Conservation (phyloP, 2,329 filamentous ascomycete genomes). For the Alternaria arbusti region DNA sequence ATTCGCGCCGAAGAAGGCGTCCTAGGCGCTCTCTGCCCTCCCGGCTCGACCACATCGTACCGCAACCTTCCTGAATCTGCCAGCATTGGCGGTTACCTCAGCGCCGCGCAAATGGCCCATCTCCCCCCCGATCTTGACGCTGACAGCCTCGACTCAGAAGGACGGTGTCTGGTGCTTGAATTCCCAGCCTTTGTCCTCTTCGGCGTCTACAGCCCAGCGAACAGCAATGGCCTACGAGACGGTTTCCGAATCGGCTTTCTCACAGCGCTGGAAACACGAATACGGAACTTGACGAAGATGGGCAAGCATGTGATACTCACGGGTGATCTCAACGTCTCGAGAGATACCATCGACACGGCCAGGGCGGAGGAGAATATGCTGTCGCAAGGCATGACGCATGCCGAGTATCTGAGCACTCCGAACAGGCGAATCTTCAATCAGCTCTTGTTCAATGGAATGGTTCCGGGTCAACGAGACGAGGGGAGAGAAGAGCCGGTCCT, state of each 20-base stretch:
- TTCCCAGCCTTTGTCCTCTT: conserved; percentile 95
- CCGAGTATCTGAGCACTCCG: conserved; percentile 75
- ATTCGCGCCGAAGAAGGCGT: conserved; percentile 95
- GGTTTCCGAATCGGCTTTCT: conserved; percentile 84
- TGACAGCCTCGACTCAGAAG: conserved; percentile 81
- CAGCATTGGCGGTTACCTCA: conserved; percentile 89
- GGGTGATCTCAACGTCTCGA: conserved; percentile 85
- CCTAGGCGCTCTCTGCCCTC: conserved; percentile 77
- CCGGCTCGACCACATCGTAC: conserved; percentile 73
- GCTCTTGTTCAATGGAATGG: conserved; percentile 74
- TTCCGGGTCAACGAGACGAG: conserved; percentile 70
- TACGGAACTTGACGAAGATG: conserved; percentile 79
- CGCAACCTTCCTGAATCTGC: conserved; percentile 74
- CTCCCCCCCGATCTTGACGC: conserved; percentile 65
- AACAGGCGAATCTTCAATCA: conserved; percentile 84
- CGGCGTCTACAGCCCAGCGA: conserved; percentile 90
- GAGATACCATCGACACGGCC: conserved; percentile 75
- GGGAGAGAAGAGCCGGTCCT: conserved; percentile 74
- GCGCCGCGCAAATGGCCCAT: conserved; percentile 67
- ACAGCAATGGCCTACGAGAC: conserved; percentile 81
- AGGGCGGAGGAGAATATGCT: conserved; percentile 73
- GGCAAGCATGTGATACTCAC: conserved; percentile 87
- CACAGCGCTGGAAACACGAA: conserved; percentile 77
- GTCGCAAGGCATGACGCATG: conserved; percentile 70
- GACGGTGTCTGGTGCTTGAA: conserved; percentile 87